Evolutionary conservation across 2,329 filamentous ascomycete species (phyloP).

Genomic region (Pleomassaria siparia): DNA sequence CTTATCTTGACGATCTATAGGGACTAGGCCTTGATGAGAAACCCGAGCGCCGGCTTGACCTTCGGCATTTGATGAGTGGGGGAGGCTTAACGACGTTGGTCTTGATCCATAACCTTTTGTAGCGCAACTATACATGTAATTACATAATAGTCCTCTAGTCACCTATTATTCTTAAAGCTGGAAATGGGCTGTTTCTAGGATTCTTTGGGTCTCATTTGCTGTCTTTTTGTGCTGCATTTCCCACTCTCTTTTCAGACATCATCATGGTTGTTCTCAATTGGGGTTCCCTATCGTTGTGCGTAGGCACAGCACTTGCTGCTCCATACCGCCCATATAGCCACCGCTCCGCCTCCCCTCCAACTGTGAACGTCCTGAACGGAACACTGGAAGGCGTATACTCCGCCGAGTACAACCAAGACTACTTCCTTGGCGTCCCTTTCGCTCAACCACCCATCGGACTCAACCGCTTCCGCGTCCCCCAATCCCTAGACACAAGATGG

Average conservation of each 20-base stretch:
- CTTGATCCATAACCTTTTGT: too few species aligned
- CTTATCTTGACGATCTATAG: too few species aligned
- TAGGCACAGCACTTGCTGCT: slow-evolving; percentile 2
- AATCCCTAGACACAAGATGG: neutral
- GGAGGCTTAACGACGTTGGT: neutral
- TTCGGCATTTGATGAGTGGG: neutral
- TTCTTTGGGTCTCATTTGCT: neutral
- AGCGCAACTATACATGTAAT: neutral
- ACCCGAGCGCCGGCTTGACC: neutral
- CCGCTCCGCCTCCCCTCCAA: slow-evolving; percentile 40
- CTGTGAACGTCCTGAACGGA: slow-evolving; percentile 43
- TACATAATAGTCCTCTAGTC: too few species aligned
- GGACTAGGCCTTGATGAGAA: too few species aligned
- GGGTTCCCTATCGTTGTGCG: slow-evolving; percentile 1
- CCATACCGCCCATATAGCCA: slow-evolving; percentile 22
- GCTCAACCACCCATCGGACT: slow-evolving; percentile 2
- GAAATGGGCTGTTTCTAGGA: too few species aligned
- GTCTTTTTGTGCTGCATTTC: neutral
- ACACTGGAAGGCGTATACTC: slow-evolving; percentile 41
- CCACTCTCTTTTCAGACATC: neutral
- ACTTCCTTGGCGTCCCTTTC: slow-evolving; percentile 13
- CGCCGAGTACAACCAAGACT: slow-evolving; percentile 44
- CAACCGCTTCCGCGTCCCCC: slow-evolving; percentile 2
- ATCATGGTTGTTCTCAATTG: slow-evolving; percentile 2
- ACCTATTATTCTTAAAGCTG: slow-evolving; percentile 1